A percentile compares a stretch with the other conserved stretches of the same genome.
phyloP scores from a whole-genome alignment of 2,329 filamentous ascomycete species.

The Diaporthe velutina region DNA sequence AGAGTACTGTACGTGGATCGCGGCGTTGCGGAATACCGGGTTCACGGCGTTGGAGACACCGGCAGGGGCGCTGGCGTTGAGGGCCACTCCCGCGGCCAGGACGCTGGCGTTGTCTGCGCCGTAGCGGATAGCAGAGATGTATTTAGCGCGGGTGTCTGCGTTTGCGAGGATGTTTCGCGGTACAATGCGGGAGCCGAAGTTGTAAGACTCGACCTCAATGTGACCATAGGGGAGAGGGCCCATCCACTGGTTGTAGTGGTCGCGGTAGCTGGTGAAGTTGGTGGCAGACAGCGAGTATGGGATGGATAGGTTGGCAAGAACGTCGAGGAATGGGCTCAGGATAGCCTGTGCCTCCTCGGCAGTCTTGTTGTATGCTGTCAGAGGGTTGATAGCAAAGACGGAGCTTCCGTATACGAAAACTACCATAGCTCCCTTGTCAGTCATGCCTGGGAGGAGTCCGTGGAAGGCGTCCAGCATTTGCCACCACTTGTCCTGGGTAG shows the following conservation, averaged over 20 bases:
- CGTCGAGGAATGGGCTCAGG: constrained; percentile 49
- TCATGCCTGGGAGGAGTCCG: constrained; percentile 44
- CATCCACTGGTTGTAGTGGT: constrained; percentile 52
- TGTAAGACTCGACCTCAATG: constrained; percentile 49
- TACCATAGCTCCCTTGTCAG: constrained; percentile 44
- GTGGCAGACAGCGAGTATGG: constrained; percentile 43
- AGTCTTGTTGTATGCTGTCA: constrained; percentile 48
- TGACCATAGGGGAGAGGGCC: constrained; percentile 51
- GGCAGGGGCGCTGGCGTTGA: constrained; percentile 50
- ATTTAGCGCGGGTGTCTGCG: constrained; percentile 42
- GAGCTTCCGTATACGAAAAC: constrained; percentile 42
- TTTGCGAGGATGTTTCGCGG: constrained; percentile 49
- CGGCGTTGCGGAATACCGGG: constrained; percentile 52
- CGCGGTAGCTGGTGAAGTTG: constrained; percentile 46
- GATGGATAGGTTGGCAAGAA: constrained; percentile 46
- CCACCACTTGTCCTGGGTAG: constrained; percentile 42
- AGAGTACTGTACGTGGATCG: constrained; percentile 49
- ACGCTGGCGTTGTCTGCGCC: constrained; percentile 48
- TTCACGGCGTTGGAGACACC: constrained; percentile 52
- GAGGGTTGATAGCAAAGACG: constrained; percentile 43
- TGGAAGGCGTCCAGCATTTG: constrained; percentile 44
- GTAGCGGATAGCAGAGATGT: constrained; percentile 41
- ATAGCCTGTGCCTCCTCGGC: constrained; percentile 44
- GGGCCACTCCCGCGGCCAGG: constrained; percentile 48
- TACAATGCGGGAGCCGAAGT: constrained; percentile 54